phyloP scores from a whole-genome alignment of 495 filamentous ascomycete genomes.

The Pyrenopolyporus hunteri region DNA sequence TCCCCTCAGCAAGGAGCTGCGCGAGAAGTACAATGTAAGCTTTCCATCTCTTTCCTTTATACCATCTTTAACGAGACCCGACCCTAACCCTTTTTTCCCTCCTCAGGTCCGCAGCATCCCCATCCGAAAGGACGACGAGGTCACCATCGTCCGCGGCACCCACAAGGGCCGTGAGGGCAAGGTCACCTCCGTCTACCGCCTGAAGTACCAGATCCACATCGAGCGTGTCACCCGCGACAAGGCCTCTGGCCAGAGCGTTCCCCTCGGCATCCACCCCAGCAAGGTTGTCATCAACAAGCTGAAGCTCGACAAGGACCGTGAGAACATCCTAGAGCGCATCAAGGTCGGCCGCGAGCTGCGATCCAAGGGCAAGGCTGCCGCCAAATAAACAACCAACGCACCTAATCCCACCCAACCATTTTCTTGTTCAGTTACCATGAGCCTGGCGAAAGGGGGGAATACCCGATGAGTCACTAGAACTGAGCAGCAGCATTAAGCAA shows the following conservation, averaged over 20 bases:
- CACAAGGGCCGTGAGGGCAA: conserved; percentile 97
- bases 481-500: conserved; percentile 31
- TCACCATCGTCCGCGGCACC: conserved; percentile 81
- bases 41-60: conserved; percentile 11
- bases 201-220: conserved; percentile 93
- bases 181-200: conserved; percentile 94
- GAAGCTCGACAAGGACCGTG: conserved; percentile 98
- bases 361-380: conserved; percentile 58
- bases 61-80: conserved; percentile 13
- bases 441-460: conserved; percentile 42
- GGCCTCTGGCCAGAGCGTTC: conserved; percentile 88
- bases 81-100: no score
- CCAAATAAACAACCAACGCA: conserved; percentile 35
- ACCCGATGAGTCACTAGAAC: no score
- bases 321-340: conserved; percentile 88
- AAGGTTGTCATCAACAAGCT: conserved; percentile 97
- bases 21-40: conserved; percentile 93
- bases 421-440: conserved; percentile 8
- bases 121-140: conserved; percentile 97
- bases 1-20: conserved; percentile 90
- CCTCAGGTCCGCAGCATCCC: conserved; percentile 90
- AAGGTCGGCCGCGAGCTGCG: conserved; percentile 74
- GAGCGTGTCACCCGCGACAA: conserved; percentile 94
- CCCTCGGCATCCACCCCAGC: conserved; percentile 84
- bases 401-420: conserved; percentile 9